Evolutionary conservation across 2,329 filamentous ascomycete species (phyloP).

Genomic region (Parascedosporium putredinis): DNA sequence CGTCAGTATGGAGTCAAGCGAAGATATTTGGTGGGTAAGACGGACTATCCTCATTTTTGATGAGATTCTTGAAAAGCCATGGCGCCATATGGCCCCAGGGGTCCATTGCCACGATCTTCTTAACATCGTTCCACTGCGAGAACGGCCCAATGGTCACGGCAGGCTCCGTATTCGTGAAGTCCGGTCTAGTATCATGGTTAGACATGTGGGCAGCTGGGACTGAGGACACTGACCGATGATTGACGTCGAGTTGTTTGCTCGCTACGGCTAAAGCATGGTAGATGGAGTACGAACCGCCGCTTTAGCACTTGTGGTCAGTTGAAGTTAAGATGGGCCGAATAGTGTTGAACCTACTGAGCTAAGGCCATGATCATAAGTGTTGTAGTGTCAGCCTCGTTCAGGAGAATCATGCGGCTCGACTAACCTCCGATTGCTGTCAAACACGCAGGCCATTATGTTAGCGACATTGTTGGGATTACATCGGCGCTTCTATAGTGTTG

Average conservation of each 20-base stretch:
- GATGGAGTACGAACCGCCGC: constrained; percentile 85
- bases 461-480: constrained; percentile 16
- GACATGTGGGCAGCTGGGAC: neutral
- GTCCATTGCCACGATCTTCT: constrained; percentile 97
- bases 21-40: constrained; percentile 5
- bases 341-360: constrained; percentile 30
- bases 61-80: constrained; percentile 71
- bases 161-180: constrained; percentile 71
- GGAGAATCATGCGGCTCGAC: constrained; percentile 14
- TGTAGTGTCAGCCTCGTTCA: constrained; percentile 14
- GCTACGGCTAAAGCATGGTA: constrained; percentile 91
- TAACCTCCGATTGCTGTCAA: constrained; percentile 47
- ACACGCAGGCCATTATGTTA: neutral
- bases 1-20: neutral
- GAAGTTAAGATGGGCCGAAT: too few relatives aligned
- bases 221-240: constrained; percentile 50
- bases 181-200: constrained; percentile 31
- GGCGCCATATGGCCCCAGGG: constrained; percentile 81
- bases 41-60: constrained; percentile 60
- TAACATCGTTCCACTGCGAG: constrained; percentile 76
- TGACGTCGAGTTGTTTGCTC: constrained; percentile 73
- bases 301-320: neutral
- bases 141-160: constrained; percentile 84
- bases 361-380: constrained; percentile 8
- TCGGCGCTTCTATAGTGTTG: constrained; percentile 15